phyloP scores from a whole-genome alignment of 805 yeast genomes.

The Cyberlindnera euphorbiae region DNA sequence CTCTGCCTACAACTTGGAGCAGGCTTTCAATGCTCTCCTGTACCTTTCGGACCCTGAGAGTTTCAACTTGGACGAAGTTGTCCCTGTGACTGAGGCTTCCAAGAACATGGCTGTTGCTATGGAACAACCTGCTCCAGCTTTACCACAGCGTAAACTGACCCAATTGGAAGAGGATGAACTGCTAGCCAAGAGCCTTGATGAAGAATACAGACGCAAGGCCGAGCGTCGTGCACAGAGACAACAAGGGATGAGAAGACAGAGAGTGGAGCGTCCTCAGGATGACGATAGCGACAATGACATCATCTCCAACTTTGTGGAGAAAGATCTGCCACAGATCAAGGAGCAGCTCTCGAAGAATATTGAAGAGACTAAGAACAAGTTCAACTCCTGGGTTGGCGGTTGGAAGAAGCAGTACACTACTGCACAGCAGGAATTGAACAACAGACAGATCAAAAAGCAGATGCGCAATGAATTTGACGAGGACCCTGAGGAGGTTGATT shows the following conservation, averaged over 20 bases:
- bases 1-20: slow-evolving; percentile 71
- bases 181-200: slow-evolving; percentile 76
- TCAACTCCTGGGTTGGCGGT: slow-evolving; percentile 59
- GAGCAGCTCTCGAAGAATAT: slow-evolving; percentile 69
- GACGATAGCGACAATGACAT: slow-evolving; percentile 41
- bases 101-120: slow-evolving; percentile 22
- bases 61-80: slow-evolving; percentile 40
- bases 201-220: slow-evolving; percentile 42
- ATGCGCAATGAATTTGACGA: slow-evolving; percentile 36
- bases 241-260: slow-evolving; percentile 10
- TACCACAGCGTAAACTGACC: slow-evolving; percentile 31
- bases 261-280: slow-evolving; percentile 12
- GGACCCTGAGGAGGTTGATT: slow-evolving; percentile 49
- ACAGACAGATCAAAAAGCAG: slow-evolving; percentile 24
- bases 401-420: slow-evolving; percentile 25
- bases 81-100: slow-evolving; percentile 17
- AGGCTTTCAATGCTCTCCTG: slow-evolving; percentile 84
- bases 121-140: slow-evolving; percentile 20
- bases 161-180: slow-evolving; percentile 65
- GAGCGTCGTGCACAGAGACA: slow-evolving; percentile 28
- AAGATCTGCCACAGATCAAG: slow-evolving; percentile 54
- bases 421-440: slow-evolving; percentile 17
- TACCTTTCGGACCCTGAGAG: slow-evolving; percentile 70
- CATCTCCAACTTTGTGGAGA: slow-evolving; percentile 54
- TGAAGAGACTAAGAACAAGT: slow-evolving; percentile 72